A percentile compares a stretch with the other conserved stretches of the same genome.
These are phyloP conservation scores for Sphaerulina vaccinii DNA, from an alignment of 2,329 filamentous ascomycete genomes.

Conservation along the genomic window DNA sequence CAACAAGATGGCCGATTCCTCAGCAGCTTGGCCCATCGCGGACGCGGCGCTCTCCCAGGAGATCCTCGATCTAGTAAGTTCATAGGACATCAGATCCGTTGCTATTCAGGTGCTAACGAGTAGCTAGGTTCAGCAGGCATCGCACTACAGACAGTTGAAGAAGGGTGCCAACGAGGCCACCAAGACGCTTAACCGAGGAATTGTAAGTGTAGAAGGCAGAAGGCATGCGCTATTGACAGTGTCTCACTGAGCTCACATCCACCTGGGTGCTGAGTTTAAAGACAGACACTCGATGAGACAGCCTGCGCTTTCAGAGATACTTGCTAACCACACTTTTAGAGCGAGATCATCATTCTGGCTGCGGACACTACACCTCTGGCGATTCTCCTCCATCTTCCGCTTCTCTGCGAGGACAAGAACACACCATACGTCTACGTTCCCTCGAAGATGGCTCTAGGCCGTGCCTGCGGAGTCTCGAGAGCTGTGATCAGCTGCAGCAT, in stretches of 20 bases:
- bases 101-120: no score
- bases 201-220: no score
- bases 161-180: constrained; percentile 85
- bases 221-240: no score
- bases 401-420: constrained; percentile 76
- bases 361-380: constrained; percentile 81
- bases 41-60: constrained; percentile 51
- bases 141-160: constrained; percentile 69
- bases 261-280: no score
- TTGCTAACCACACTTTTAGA: no score
- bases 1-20: constrained; percentile 51
- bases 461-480: constrained; percentile 84
- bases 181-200: constrained; percentile 88
- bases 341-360: constrained; percentile 84
- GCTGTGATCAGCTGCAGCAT: constrained; percentile 85
- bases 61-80: constrained; percentile 36
- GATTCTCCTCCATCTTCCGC: constrained; percentile 84
- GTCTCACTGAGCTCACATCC: no score
- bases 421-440: constrained; percentile 58
- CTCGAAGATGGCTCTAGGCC: constrained; percentile 79
- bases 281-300: no score
- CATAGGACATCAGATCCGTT: no score
- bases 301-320: no score
- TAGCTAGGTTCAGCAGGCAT: constrained; percentile 69
- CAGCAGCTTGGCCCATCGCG: constrained; percentile 41